A percentile compares a stretch with the other conserved stretches of the same genome.
These are phyloP conservation scores for Chrysanthemum makinoi DNA, from an alignment of 129 eudicot species.

Conservation along the genomic window DNA sequence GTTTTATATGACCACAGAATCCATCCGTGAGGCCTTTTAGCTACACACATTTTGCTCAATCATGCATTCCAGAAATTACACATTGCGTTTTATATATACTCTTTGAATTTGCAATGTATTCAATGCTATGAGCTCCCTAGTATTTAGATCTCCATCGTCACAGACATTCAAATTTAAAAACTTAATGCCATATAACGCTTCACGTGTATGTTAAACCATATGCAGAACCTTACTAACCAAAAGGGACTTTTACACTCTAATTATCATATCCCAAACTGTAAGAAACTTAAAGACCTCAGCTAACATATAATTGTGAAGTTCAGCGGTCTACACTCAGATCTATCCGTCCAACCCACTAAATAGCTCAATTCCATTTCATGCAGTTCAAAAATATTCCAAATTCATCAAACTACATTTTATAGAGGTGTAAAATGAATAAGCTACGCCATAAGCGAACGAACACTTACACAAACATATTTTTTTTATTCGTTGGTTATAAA, in stretches of 20 bases:
- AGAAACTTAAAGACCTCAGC: constrained; percentile 1
- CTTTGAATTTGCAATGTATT: not conserved
- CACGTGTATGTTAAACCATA: constrained; percentile 1
- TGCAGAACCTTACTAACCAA: not conserved
- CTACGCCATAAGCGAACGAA: not conserved
- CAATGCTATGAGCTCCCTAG: not conserved
- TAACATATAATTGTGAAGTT: not conserved
- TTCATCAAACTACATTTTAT: not conserved
- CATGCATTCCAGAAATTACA: not conserved
- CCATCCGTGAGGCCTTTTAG: constrained; percentile 6
- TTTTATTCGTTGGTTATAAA: no score
- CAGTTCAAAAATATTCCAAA: not conserved
- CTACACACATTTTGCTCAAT: constrained; percentile 1
- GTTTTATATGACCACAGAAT: not conserved
- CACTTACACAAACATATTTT: not conserved
- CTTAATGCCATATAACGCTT: not conserved
- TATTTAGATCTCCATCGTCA: not conserved
- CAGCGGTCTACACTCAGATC: not conserved
- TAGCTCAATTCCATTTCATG: not conserved
- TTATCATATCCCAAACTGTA: not conserved
- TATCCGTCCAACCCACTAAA: constrained; percentile 14
- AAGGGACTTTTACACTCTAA: not conserved
- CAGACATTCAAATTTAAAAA: not conserved
- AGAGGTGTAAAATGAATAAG: not conserved
- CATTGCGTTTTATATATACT: not conserved